A percentile compares a stretch with the other conserved stretches of the same genome.
Conservation (phyloP, 2,329 filamentous ascomycete species). For the Colletotrichum orchidophilum region DNA sequence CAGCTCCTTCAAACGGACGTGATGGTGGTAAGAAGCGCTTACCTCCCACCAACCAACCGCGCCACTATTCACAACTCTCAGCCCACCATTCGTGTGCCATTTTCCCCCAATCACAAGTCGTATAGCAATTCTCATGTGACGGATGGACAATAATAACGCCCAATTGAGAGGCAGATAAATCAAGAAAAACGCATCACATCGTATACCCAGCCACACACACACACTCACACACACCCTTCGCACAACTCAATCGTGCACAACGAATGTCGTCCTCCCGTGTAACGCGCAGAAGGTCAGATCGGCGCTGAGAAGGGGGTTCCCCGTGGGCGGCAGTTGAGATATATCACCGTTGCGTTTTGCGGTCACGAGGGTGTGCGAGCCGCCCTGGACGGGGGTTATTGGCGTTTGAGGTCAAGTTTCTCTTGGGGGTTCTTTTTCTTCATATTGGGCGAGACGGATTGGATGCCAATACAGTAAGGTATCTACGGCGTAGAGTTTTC, state of each 20-base stretch:
- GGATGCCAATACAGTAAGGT: background rate
- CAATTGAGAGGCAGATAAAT: background rate
- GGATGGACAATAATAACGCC: background rate
- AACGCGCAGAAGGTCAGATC: background rate
- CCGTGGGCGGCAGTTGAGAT: background rate
- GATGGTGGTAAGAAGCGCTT: constrained; percentile 14
- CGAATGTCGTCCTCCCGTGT: constrained; percentile 17
- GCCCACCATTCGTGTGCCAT: background rate
- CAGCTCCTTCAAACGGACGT: background rate
- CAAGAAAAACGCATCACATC: background rate
- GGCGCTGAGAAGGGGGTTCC: constrained; percentile 5
- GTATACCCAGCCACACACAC: background rate
- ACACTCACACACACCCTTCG: background rate
- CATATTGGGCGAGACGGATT: background rate
- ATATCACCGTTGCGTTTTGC: background rate
- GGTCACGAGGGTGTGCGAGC: background rate
- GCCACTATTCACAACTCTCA: background rate
- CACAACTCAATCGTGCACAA: constrained; percentile 13
- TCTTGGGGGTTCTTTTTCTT: background rate
- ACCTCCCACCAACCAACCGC: constrained; percentile 5
- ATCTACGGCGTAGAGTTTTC: too few species aligned
- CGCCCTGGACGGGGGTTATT: background rate
- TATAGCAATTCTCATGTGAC: background rate
- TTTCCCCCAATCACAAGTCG: constrained; percentile 12
- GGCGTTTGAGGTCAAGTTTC: background rate